Conservation (phyloP, 805 yeast genomes). For the Schwanniomyces occidentalis region DNA sequence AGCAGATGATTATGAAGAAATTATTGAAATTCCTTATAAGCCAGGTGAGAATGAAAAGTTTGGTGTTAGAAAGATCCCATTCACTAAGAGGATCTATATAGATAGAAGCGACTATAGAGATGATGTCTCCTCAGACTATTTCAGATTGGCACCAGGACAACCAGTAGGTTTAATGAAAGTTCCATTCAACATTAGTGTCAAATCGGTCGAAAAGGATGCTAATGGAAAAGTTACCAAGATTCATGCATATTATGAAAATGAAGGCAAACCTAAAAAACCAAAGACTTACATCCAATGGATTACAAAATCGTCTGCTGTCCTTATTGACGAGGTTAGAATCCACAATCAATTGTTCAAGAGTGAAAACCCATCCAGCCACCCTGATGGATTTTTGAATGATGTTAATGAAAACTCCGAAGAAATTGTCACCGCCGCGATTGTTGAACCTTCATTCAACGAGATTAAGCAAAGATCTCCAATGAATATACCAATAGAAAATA, state of each 20-base stretch:
- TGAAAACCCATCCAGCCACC: constrained; percentile 87
- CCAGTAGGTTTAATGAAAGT: constrained; percentile 93
- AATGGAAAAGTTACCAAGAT: constrained; percentile 67
- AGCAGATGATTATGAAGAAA: constrained; percentile 69
- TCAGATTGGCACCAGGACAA: constrained; percentile 91
- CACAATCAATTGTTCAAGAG: constrained; percentile 86
- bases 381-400: constrained; percentile 85
- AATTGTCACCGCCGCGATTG: constrained; percentile 60
- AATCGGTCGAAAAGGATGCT: constrained; percentile 61
- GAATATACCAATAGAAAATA: constrained; percentile 57
- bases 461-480: constrained; percentile 74
- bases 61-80: constrained; percentile 68
- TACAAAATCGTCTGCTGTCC: constrained; percentile 61
- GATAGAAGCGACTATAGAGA: constrained; percentile 84
- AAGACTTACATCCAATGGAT: constrained; percentile 98
- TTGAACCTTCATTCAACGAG: constrained; percentile 74
- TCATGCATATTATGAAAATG: constrained; percentile 78
- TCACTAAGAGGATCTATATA: constrained; percentile 76
- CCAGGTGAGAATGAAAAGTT: constrained; percentile 69
- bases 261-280: constrained; percentile 66
- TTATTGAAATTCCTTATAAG: constrained; percentile 80
- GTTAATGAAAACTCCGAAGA: constrained; percentile 79
- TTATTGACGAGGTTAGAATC: constrained; percentile 74
- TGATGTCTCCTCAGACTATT: constrained; percentile 62
- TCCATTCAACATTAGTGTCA: constrained; percentile 77